Evolutionary conservation across 2,329 filamentous ascomycete species (phyloP).

Genomic region (Pyricularia pennisetigena): DNA sequence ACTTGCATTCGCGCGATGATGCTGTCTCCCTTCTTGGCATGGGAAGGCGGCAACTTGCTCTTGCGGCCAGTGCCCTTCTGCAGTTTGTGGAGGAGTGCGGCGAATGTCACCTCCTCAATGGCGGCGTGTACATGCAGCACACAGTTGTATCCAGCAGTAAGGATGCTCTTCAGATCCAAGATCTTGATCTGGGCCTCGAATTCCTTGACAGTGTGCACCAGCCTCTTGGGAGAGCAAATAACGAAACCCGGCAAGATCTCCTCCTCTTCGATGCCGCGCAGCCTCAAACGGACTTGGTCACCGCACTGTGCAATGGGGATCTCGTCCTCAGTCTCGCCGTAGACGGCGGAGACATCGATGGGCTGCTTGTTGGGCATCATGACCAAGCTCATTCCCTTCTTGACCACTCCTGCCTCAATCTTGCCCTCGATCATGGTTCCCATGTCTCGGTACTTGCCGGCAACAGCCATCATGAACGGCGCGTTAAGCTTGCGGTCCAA

Average conservation of each 20-base stretch:
- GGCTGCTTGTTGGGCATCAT: constrained; percentile 94
- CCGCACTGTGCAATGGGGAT: constrained; percentile 73
- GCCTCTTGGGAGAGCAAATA: constrained; percentile 85
- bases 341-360: constrained; percentile 74
- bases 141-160: constrained; percentile 93
- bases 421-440: constrained; percentile 97
- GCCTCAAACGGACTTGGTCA: constrained; percentile 85
- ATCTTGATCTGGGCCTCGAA: constrained; percentile 98
- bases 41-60: constrained; percentile 87
- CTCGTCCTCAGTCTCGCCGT: constrained; percentile 95
- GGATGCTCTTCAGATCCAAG: constrained; percentile 86
- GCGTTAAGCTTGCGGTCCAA: constrained; percentile 94
- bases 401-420: constrained; percentile 87
- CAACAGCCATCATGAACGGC: constrained; percentile 99
- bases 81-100: constrained; percentile 78
- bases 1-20: constrained; percentile 91
- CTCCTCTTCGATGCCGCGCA: constrained; percentile 95
- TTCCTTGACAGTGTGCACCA: constrained; percentile 78
- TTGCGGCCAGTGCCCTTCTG: constrained; percentile 91
- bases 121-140: constrained; percentile 95
- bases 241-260: constrained; percentile 94
- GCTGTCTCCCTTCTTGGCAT: constrained; percentile 70
- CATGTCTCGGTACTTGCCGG: constrained; percentile 93
- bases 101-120: constrained; percentile 94
- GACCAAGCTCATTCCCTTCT: constrained; percentile 75